Evolutionary conservation across 2,329 filamentous ascomycete species (phyloP).

Genomic region (Graphilbum ipis-grandicollis): DNA sequence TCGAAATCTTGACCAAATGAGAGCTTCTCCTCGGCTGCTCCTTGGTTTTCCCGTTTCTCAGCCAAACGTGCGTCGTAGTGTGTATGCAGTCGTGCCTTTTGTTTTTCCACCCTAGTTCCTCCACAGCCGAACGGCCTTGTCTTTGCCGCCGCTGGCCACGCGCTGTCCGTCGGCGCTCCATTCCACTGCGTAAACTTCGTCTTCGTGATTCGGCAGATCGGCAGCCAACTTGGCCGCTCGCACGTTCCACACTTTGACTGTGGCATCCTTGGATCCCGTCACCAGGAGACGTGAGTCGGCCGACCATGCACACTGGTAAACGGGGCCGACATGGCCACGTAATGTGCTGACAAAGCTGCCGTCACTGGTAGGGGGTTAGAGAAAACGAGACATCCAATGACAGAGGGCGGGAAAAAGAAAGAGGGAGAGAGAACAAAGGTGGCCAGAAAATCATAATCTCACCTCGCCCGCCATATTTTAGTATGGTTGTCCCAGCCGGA

Average conservation of each 20-base stretch:
- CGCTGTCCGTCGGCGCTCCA: constrained; percentile 85
- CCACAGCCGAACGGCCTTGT: constrained; percentile 61
- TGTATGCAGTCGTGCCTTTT: too few species aligned
- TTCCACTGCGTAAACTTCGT: constrained; percentile 87
- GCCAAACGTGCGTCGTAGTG: too few species aligned
- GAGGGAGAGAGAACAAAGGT: too few species aligned
- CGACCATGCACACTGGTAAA: constrained; percentile 86
- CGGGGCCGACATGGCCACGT: constrained; percentile 72
- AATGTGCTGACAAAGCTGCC: constrained; percentile 74
- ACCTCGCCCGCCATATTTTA: constrained; percentile 73
- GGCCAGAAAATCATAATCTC: constrained; percentile 20
- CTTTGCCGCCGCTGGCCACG: constrained; percentile 83
- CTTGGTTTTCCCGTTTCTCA: too few species aligned
- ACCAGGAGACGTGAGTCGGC: constrained; percentile 82
- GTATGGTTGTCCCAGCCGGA: constrained; percentile 89
- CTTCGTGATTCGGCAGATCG: constrained; percentile 78
- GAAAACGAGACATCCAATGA: constrained; percentile 7
- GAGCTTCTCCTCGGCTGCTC: too few species aligned
- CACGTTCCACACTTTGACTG: constrained; percentile 89
- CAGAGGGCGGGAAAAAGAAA: too few species aligned
- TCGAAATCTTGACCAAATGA: too few species aligned
- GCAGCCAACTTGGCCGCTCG: constrained; percentile 60
- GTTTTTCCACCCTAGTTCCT: constrained; percentile 27
- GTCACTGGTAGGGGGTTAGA: constrained; percentile 22
- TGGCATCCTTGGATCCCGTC: constrained; percentile 80